Evolutionary conservation across 2,329 filamentous ascomycete species (phyloP).

Genomic region (Pseudogymnoascus pannorum): DNA sequence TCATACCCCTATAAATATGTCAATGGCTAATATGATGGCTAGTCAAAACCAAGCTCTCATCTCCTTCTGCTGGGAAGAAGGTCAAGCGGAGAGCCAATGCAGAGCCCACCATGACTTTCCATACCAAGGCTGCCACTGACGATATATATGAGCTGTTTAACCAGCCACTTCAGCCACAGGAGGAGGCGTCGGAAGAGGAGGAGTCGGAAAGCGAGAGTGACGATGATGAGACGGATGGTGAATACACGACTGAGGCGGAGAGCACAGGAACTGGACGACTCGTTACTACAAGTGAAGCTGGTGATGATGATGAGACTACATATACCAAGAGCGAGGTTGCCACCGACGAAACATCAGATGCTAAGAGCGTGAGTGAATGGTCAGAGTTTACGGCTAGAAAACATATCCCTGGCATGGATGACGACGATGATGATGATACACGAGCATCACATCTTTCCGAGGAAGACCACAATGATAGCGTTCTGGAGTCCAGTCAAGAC

Average conservation of each 20-base stretch:
- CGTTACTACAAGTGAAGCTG: constrained; percentile 58
- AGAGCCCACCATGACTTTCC: constrained; percentile 97
- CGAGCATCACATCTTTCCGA: constrained; percentile 36
- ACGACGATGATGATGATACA: constrained; percentile 30
- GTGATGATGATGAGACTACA: constrained; percentile 46
- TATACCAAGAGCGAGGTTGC: constrained; percentile 32
- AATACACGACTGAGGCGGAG: constrained; percentile 80
- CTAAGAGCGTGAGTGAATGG: constrained; percentile 70
- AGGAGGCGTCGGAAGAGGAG: constrained; percentile 27
- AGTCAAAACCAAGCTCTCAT: constrained; percentile 93
- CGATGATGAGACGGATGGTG: constrained; percentile 54
- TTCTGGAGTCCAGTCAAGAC: not conserved
- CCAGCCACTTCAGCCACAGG: constrained; percentile 58
- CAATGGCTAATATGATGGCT: constrained; percentile 27
- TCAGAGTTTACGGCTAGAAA: constrained; percentile 76
- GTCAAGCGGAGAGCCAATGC: constrained; percentile 61
- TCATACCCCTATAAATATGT: too few species aligned
- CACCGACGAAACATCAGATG: constrained; percentile 45
- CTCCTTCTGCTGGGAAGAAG: constrained; percentile 76
- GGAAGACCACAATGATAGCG: constrained; percentile 30
- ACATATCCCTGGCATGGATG: constrained; percentile 50
- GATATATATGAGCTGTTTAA: constrained; percentile 98
- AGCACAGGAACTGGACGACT: constrained; percentile 73
- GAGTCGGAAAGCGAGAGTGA: constrained; percentile 48
- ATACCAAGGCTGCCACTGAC: constrained; percentile 89